These are phyloP conservation scores for Thelephora ganbajun DNA, from an alignment of 768 basidiomycete species.

Conservation along the genomic window DNA sequence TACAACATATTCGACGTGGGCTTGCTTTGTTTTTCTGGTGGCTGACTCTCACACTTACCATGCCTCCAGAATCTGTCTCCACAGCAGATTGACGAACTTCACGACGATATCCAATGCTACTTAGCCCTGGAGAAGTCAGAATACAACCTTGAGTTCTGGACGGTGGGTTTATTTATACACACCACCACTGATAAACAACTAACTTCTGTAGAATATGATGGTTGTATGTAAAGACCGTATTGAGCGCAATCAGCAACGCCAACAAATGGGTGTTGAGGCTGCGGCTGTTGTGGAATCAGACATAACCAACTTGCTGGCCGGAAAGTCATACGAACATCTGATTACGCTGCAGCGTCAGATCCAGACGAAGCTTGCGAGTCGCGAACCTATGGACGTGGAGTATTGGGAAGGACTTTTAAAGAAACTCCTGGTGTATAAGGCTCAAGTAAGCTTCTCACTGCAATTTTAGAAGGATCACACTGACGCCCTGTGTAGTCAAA, in stretches of 20 bases:
- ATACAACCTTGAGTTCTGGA: slow-evolving; percentile 94
- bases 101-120: slow-evolving; percentile 90
- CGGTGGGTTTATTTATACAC: slow-evolving; percentile 33
- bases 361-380: slow-evolving; percentile 76
- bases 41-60: slow-evolving; percentile 2
- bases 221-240: slow-evolving; percentile 87
- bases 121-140: slow-evolving; percentile 74
- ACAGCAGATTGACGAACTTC: slow-evolving; percentile 83
- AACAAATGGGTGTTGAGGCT: slow-evolving; percentile 51
- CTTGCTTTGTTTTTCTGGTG: slow-evolving; percentile 4
- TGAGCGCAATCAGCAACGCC: slow-evolving; percentile 54
- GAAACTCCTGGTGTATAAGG: slow-evolving; percentile 92
- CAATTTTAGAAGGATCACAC: neutral
- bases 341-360: slow-evolving; percentile 72
- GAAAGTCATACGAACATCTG: slow-evolving; percentile 80
- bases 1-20: slow-evolving; percentile 93
- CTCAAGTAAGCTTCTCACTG: slow-evolving; percentile 45
- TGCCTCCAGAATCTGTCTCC: slow-evolving; percentile 58
- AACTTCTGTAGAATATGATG: slow-evolving; percentile 72
- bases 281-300: slow-evolving; percentile 77
- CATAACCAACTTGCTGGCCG: slow-evolving; percentile 65
- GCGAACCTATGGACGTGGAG: slow-evolving; percentile 92
- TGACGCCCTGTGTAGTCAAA: slow-evolving; percentile 47
- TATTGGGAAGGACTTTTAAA: slow-evolving; percentile 94
- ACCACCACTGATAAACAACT: neutral